These are phyloP conservation scores for Huntiella abstrusa DNA, from an alignment of 2,329 filamentous ascomycete genomes.

Conservation along the genomic window DNA sequence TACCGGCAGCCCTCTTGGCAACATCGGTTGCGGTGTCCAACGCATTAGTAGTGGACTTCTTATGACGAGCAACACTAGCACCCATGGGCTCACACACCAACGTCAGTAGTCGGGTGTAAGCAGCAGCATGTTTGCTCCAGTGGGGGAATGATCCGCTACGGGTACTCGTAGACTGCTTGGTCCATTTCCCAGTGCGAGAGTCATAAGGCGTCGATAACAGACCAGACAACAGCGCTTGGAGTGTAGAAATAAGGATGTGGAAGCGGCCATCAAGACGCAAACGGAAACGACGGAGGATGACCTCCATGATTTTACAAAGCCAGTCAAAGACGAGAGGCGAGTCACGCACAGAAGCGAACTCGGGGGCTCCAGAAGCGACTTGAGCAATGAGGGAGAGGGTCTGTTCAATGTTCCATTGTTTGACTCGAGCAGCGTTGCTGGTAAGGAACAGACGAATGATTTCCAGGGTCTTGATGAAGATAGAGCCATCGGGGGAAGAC, in stretches of 20 bases:
- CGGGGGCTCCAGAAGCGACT: conserved; percentile 20
- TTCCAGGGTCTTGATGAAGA: conserved; percentile 23
- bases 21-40: conserved; percentile 42
- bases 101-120: conserved; percentile 36
- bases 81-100: conserved; percentile 40
- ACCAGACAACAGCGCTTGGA: conserved; percentile 36
- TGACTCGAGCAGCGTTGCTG: conserved; percentile 29
- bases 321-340: conserved; percentile 24
- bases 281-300: conserved; percentile 39
- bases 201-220: conserved; percentile 25
- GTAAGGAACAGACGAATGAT: conserved; percentile 29
- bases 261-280: conserved; percentile 43
- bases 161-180: conserved; percentile 13
- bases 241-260: conserved; percentile 33
- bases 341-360: conserved; percentile 15
- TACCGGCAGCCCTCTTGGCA: conserved; percentile 40
- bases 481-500: conserved; percentile 10
- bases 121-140: conserved; percentile 26
- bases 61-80: conserved; percentile 24
- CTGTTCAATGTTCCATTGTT: conserved; percentile 38
- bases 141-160: conserved; percentile 13
- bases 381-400: conserved; percentile 24
- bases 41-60: conserved; percentile 16
- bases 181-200: conserved; percentile 15
- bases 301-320: conserved; percentile 35